These are phyloP conservation scores for Priceomyces melissophilus DNA, from an alignment of 805 yeast species.

Conservation along the genomic window DNA sequence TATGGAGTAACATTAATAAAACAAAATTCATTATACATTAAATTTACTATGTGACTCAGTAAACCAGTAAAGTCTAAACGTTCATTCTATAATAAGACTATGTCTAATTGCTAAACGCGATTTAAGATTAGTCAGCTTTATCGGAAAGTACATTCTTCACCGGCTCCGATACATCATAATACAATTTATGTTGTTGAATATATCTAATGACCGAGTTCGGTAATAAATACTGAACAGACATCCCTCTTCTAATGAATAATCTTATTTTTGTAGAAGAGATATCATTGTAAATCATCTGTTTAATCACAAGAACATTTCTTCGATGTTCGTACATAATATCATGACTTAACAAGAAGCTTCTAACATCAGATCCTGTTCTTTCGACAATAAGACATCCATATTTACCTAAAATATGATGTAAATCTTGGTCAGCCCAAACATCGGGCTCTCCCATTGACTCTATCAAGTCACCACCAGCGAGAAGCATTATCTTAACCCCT, in stretches of 20 bases:
- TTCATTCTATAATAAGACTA: too few species aligned
- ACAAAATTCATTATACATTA: too few species aligned
- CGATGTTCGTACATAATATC: conserved; percentile 98
- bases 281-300: conserved; percentile 94
- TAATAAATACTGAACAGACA: conserved; percentile 92
- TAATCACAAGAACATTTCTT: conserved; percentile 87
- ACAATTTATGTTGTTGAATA: conserved; percentile 87
- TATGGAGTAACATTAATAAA: too few species aligned
- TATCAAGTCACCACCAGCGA: conserved; percentile 97
- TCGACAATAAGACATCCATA: conserved; percentile 97
- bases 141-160: conserved; percentile 74
- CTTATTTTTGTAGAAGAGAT: conserved; percentile 93
- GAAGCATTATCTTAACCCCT: conserved; percentile 90
- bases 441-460: conserved; percentile 99
- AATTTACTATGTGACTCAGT: too few species aligned
- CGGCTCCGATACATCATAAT: conserved; percentile 80
- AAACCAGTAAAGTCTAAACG: too few species aligned
- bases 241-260: conserved; percentile 85
- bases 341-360: conserved; percentile 86
- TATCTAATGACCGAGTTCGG: conserved; percentile 95
- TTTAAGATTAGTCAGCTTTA: conserved; percentile 18
- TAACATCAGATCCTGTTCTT: conserved; percentile 93
- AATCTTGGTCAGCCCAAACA: conserved; percentile 96
- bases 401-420: conserved; percentile 91
- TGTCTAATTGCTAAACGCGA: not conserved